phyloP scores from a whole-genome alignment of 2,329 filamentous ascomycete genomes.

The Aspergillus niger region DNA sequence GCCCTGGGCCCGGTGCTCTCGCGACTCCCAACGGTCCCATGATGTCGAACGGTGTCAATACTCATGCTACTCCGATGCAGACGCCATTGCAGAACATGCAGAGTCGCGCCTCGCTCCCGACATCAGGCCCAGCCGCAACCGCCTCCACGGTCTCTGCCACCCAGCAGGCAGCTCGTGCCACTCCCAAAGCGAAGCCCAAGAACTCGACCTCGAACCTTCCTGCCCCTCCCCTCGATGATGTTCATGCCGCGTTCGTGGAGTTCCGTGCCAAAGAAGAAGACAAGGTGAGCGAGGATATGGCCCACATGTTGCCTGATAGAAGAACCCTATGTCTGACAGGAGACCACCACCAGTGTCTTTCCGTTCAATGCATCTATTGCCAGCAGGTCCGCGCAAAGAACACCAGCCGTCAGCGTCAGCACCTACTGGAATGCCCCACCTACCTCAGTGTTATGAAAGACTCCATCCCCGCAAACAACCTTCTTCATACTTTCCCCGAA shows the following conservation, averaged over 20 bases:
- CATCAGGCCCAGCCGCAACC: constrained; percentile 37
- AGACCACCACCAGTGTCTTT: constrained; percentile 42
- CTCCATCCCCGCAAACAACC: constrained; percentile 54
- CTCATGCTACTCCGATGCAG: constrained; percentile 47
- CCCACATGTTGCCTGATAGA: neutral
- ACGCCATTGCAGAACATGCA: constrained; percentile 44
- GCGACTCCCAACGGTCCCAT: constrained; percentile 46
- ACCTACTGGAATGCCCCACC: constrained; percentile 52
- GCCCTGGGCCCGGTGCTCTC: constrained; percentile 37
- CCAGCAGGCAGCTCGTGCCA: constrained; percentile 38
- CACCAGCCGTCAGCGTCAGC: constrained; percentile 53
- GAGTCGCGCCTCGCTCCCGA: constrained; percentile 44
- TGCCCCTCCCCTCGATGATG: constrained; percentile 51
- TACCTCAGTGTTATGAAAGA: constrained; percentile 57
- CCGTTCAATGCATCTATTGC: constrained; percentile 54
- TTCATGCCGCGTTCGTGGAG: constrained; percentile 53
- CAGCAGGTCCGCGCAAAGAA: constrained; percentile 54
- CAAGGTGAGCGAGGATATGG: constrained; percentile 36
- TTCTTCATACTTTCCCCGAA: constrained; percentile 54
- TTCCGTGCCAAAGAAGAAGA: constrained; percentile 51
- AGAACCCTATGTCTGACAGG: constrained; percentile 11
- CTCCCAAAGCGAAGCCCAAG: constrained; percentile 43
- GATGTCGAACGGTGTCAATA: constrained; percentile 48
- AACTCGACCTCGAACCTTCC: constrained; percentile 44
- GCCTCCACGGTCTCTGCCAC: constrained; percentile 33